phyloP scores from a whole-genome alignment of 108 stramenopile genomes.

The Cyclostephanos invisitatus region DNA sequence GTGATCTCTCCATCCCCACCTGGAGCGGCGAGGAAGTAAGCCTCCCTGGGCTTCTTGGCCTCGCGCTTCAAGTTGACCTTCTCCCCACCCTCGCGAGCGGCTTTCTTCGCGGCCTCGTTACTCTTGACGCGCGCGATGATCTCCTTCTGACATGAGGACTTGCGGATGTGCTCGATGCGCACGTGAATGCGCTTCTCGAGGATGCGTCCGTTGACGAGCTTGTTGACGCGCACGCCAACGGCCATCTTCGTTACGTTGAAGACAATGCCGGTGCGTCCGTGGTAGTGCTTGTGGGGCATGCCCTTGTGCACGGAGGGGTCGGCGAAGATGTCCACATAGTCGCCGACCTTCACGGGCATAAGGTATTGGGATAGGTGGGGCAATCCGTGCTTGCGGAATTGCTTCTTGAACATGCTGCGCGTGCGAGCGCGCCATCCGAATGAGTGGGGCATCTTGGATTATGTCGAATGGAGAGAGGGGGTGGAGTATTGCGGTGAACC shows the following conservation, averaged over 20 bases:
- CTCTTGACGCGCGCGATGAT: slow-evolving; percentile 74
- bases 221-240: slow-evolving; percentile 98
- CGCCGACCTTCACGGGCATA: slow-evolving; percentile 92
- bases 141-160: slow-evolving; percentile 96
- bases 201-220: slow-evolving; percentile 96
- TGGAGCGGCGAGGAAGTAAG: slow-evolving; percentile 84
- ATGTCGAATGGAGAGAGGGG: slow-evolving; percentile 4
- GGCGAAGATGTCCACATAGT: slow-evolving; percentile 99
- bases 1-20: slow-evolving; percentile 74
- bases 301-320: slow-evolving; percentile 99
- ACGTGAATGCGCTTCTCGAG: slow-evolving; percentile 99
- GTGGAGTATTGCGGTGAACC: not conserved
- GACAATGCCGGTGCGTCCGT: slow-evolving; percentile 98
- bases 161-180: slow-evolving; percentile 96
- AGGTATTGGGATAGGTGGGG: slow-evolving; percentile 90
- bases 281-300: slow-evolving; percentile 99
- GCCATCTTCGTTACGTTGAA: slow-evolving; percentile 98
- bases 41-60: slow-evolving; percentile 94
- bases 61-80: slow-evolving; percentile 92
- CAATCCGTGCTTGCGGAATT: slow-evolving; percentile 93
- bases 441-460: slow-evolving; percentile 95
- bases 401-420: slow-evolving; percentile 99
- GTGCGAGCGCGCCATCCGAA: slow-evolving; percentile 97
- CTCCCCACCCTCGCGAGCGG: slow-evolving; percentile 79
- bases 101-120: slow-evolving; percentile 86